phyloP scores from a whole-genome alignment of 2,329 filamentous ascomycete genomes.

The Fusarium poae region DNA sequence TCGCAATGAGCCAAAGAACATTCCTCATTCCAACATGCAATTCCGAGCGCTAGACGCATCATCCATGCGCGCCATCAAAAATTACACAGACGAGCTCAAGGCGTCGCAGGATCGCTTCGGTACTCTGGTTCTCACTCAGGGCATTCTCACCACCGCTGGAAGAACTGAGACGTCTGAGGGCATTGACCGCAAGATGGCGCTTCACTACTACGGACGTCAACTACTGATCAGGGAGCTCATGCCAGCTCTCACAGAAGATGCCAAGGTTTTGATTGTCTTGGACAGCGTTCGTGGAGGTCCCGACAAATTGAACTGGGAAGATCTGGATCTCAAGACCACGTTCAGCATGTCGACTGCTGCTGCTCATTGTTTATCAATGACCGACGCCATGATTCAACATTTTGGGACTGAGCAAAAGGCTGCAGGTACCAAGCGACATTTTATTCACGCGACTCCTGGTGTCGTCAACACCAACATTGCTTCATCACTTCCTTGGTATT shows the following conservation, averaged over 20 bases:
- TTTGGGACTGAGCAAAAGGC: constrained; percentile 48
- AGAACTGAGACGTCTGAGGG: constrained; percentile 59
- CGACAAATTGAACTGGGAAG: constrained; percentile 54
- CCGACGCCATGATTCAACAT: constrained; percentile 54
- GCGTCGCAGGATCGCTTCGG: constrained; percentile 49
- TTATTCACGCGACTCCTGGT: constrained; percentile 58
- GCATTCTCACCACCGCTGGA: constrained; percentile 54
- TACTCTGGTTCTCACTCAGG: constrained; percentile 57
- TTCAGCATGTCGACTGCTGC: constrained; percentile 54
- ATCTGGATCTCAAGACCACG: constrained; percentile 56
- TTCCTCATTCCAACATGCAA: constrained; percentile 52
- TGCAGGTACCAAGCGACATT: constrained; percentile 44
- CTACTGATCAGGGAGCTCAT: constrained; percentile 58
- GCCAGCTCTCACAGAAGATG: constrained; percentile 53
- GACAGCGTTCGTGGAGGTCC: constrained; percentile 51
- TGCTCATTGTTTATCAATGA: constrained; percentile 57
- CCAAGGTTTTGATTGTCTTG: constrained; percentile 58
- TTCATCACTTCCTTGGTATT: constrained; percentile 51
- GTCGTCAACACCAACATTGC: constrained; percentile 53
- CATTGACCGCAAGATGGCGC: constrained; percentile 59
- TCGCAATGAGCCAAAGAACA: constrained; percentile 48
- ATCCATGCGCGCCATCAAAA: constrained; percentile 53
- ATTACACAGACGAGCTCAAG: constrained; percentile 51
- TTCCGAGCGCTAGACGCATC: constrained; percentile 53
- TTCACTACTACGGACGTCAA: constrained; percentile 62